These are phyloP conservation scores for Choanephora cucurbitarum DNA, from an alignment of 371 early-diverging fungal genomes.

Conservation along the genomic window DNA sequence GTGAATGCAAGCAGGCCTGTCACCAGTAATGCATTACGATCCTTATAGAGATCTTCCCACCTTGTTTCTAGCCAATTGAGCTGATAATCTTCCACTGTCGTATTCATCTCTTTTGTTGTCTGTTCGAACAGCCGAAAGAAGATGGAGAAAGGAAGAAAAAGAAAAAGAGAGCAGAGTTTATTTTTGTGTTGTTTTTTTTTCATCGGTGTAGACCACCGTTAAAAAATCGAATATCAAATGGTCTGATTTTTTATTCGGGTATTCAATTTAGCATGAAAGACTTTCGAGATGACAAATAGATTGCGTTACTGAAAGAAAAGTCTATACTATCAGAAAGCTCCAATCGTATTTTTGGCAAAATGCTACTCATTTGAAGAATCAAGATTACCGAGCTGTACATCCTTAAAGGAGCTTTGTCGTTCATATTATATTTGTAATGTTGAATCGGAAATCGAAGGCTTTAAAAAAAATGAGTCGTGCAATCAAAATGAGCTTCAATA, in stretches of 20 bases:
- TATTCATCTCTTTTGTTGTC: constrained; percentile 8
- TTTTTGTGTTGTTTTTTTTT: background rate
- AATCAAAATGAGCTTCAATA: no score
- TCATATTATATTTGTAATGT: no score
- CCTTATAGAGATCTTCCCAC: constrained; percentile 69
- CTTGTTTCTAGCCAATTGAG: constrained; percentile 19
- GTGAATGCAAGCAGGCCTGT: constrained; percentile 67
- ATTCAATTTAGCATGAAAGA: background rate
- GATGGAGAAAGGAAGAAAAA: constrained; percentile 3
- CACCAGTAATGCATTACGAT: constrained; percentile 69
- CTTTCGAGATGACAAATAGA: no score
- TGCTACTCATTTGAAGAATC: no score
- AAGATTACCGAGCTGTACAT: no score
- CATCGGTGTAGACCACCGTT: constrained; percentile 18
- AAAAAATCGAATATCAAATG: constrained; percentile 13
- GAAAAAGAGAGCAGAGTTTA: background rate
- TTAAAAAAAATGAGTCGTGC: no score
- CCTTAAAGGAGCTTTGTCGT: no score
- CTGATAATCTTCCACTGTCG: constrained; percentile 6
- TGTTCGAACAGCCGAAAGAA: no score
- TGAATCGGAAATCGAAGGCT: no score
- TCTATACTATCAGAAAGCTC: no score
- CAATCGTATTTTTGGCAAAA: no score
- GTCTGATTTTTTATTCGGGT: constrained; percentile 17
- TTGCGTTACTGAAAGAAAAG: no score